phyloP scores from a whole-genome alignment of 257 asterid genomes.

The Ligustrum vulgare region DNA sequence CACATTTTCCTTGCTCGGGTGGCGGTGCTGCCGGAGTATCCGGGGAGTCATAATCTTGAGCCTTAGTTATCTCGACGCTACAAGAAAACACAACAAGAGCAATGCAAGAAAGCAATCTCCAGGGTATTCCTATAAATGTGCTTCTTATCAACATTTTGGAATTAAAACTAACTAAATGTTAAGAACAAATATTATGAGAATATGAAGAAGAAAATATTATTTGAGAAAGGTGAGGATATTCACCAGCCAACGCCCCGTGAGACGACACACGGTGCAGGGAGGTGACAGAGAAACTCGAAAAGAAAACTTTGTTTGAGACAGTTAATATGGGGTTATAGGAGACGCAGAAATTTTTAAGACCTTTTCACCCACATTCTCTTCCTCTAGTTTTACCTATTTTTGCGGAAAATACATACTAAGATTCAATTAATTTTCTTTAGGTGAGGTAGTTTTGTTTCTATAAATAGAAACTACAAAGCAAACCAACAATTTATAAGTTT shows the following conservation, averaged over 20 bases:
- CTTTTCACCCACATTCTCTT: constrained; percentile 44
- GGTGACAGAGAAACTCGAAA: constrained; percentile 35
- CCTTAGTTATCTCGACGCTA: constrained; percentile 19
- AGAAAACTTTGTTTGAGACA: constrained; percentile 23
- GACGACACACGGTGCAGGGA: constrained; percentile 38
- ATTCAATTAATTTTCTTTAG: background rate
- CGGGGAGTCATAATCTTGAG: constrained; percentile 50
- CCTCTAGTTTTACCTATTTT: constrained; percentile 47
- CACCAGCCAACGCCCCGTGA: constrained; percentile 71
- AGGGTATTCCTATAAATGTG: constrained; percentile 41
- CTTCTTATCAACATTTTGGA: constrained; percentile 18
- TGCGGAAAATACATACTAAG: constrained; percentile 12
- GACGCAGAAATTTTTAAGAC: constrained; percentile 33
- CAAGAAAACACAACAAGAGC: constrained; percentile 30
- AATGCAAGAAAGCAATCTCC: constrained; percentile 32
- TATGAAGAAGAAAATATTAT: background rate
- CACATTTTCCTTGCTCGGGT: constrained; percentile 49
- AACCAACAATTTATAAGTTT: too few species aligned
- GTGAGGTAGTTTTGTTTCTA: too few species aligned
- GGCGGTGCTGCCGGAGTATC: constrained; percentile 41
- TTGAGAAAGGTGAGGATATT: background rate
- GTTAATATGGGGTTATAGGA: constrained; percentile 31
- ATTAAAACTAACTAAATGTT: background rate
- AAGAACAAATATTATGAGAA: background rate
- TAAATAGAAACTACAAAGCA: too few species aligned